phyloP scores from a whole-genome alignment of 257 asterid genomes.

The Lycium ferocissimum region DNA sequence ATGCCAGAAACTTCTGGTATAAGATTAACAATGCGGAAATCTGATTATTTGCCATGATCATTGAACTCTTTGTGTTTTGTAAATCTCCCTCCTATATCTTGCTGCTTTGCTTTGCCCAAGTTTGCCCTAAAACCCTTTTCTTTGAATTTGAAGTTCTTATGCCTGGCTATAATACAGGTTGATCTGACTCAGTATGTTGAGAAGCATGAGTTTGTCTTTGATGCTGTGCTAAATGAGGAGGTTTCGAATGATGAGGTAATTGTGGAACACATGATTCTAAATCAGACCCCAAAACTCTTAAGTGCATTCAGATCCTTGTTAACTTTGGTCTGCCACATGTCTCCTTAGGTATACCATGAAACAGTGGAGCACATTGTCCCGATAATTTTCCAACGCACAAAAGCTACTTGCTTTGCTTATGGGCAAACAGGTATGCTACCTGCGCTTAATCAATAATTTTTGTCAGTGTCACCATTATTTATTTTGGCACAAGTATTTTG shows the following conservation, averaged over 20 bases:
- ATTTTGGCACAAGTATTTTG: not conserved
- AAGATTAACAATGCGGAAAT: not conserved
- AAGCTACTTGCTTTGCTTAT: slow-evolving; percentile 68
- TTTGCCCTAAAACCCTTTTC: not conserved
- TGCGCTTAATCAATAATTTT: slow-evolving; percentile 24
- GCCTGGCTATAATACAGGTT: slow-evolving; percentile 62
- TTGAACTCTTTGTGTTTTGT: slow-evolving; percentile 13
- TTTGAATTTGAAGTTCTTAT: slow-evolving; percentile 29
- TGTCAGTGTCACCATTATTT: not conserved
- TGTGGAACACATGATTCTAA: slow-evolving; percentile 22
- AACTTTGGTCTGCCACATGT: slow-evolving; percentile 25
- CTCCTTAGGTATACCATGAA: slow-evolving; percentile 57
- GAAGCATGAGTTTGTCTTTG: slow-evolving; percentile 98
- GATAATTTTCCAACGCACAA: slow-evolving; percentile 61
- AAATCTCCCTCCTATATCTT: not conserved
- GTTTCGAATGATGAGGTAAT: slow-evolving; percentile 98
- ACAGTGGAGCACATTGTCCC: slow-evolving; percentile 66
- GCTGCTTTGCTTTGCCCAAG: slow-evolving; percentile 15
- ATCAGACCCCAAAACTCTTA: not conserved
- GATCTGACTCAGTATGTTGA: slow-evolving; percentile 94
- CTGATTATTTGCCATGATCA: slow-evolving; percentile 13
- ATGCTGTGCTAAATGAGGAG: slow-evolving; percentile 96
- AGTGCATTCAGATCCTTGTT: slow-evolving; percentile 28
- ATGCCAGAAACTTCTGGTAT: not conserved
- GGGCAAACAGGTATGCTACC: slow-evolving; percentile 76